Evolutionary conservation across 2,329 filamentous ascomycete species (phyloP).

Genomic region (Colletotrichum spaethianum): DNA sequence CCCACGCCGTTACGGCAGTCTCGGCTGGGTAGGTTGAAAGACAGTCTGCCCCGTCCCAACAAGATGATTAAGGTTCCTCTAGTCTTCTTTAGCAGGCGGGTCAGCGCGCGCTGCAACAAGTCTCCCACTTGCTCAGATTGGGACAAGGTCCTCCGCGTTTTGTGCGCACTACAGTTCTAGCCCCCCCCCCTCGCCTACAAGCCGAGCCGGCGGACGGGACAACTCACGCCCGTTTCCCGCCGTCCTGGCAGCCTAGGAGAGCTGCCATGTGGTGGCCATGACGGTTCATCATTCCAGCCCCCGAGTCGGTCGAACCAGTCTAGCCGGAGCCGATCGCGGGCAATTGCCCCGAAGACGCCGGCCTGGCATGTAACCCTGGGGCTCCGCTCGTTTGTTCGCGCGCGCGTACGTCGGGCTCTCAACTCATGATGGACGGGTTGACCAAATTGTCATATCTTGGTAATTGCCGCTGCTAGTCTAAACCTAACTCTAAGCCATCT

Average conservation of each 20-base stretch:
- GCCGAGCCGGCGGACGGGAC: conserved; percentile 30
- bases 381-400: not conserved
- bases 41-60: not conserved
- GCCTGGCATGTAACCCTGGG: not conserved
- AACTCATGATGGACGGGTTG: too few species aligned
- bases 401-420: not conserved
- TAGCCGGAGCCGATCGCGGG: conserved; percentile 21
- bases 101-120: not conserved
- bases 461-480: conserved; percentile 8
- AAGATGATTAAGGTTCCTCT: conserved; percentile 21
- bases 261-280: not conserved
- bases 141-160: not conserved
- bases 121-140: too few species aligned
- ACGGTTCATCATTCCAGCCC: not conserved
- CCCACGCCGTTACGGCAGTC: conserved; percentile 6
- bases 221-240: not conserved
- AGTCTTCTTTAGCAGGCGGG: not conserved
- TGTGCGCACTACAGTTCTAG: conserved; percentile 4
- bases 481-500: not conserved
- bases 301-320: conserved; percentile 21
- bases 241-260: not conserved
- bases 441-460: not conserved
- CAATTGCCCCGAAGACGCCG: not conserved
- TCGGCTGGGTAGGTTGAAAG: conserved; percentile 15
- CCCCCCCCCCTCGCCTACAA: conserved; percentile 30